Conservation (phyloP, 1,139 yeast species). For the Pichia cactophila region DNA sequence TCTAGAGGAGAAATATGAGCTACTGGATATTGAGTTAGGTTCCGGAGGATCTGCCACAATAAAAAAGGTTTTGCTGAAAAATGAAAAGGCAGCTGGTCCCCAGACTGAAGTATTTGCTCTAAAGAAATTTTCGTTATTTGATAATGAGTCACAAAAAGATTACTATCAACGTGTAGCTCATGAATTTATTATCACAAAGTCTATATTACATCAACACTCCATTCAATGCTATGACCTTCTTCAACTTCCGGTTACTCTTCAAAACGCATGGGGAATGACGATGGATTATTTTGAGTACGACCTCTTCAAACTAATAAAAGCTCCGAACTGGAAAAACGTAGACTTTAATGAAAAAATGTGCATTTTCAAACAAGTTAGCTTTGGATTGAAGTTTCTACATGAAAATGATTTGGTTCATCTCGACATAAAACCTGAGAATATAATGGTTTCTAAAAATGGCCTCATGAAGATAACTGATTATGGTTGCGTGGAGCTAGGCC, state of each 20-base stretch:
- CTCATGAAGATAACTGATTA: constrained; percentile 67
- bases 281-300: constrained; percentile 60
- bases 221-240: constrained; percentile 49
- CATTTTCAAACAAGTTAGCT: constrained; percentile 50
- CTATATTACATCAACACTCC: constrained; percentile 46
- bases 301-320: constrained; percentile 37
- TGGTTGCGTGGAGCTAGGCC: constrained; percentile 65
- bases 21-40: constrained; percentile 44
- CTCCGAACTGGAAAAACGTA: constrained; percentile 38
- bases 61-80: constrained; percentile 15
- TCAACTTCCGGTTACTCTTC: constrained; percentile 51
- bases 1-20: constrained; percentile 22
- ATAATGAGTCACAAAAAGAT: constrained; percentile 48
- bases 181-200: constrained; percentile 56
- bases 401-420: constrained; percentile 52
- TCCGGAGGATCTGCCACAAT: constrained; percentile 70
- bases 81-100: neutral
- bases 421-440: constrained; percentile 62
- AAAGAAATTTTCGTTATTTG: constrained; percentile 56
- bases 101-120: constrained; percentile 42
- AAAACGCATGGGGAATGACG: constrained; percentile 73
- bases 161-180: constrained; percentile 58
- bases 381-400: constrained; percentile 49
- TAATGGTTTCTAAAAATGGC: constrained; percentile 50
- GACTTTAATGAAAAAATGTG: constrained; percentile 47